These are phyloP conservation scores for Sphenostylis stenocarpa DNA, from an alignment of 306 rosid genomes.

Conservation along the genomic window DNA sequence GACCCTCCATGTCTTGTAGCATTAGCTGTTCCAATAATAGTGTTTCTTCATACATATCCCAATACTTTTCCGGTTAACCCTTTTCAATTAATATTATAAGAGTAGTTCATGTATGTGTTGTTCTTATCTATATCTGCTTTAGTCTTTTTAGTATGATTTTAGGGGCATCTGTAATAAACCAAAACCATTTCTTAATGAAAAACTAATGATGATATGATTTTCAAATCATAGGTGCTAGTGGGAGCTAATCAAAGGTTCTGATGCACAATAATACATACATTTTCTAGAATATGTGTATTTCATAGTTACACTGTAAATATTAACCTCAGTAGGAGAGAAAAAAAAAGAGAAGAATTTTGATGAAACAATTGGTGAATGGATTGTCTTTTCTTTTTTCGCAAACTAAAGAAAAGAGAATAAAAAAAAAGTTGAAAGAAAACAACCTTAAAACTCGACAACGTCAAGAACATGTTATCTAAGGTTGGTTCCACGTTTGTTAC, in stretches of 20 bases:
- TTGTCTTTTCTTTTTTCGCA: not conserved
- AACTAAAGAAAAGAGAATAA: not conserved
- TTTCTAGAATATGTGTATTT: no score
- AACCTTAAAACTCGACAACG: not conserved
- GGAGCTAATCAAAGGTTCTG: not conserved
- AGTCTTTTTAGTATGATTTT: not conserved
- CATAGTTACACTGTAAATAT: not conserved
- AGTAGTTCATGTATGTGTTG: not conserved
- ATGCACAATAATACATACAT: not conserved
- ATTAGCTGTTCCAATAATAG: slow-evolving; percentile 21
- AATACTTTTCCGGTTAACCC: slow-evolving; percentile 8
- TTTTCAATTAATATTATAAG: slow-evolving; percentile 19
- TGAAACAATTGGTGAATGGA: not conserved
- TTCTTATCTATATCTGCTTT: slow-evolving; percentile 22
- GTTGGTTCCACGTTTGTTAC: slow-evolving; percentile 6
- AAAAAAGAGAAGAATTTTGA: no score
- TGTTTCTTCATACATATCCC: slow-evolving; percentile 22
- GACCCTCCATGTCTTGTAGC: slow-evolving; percentile 30
- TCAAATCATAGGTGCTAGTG: not conserved
- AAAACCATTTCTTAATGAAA: not conserved
- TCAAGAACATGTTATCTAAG: not conserved
- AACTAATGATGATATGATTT: not conserved
- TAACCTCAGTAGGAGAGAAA: no score
- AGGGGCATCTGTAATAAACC: not conserved
- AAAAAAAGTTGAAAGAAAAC: not conserved